Base-by-base conservation (phyloP, 2,329 filamentous ascomycete genomes). In the Phialophora expanda region DNA sequence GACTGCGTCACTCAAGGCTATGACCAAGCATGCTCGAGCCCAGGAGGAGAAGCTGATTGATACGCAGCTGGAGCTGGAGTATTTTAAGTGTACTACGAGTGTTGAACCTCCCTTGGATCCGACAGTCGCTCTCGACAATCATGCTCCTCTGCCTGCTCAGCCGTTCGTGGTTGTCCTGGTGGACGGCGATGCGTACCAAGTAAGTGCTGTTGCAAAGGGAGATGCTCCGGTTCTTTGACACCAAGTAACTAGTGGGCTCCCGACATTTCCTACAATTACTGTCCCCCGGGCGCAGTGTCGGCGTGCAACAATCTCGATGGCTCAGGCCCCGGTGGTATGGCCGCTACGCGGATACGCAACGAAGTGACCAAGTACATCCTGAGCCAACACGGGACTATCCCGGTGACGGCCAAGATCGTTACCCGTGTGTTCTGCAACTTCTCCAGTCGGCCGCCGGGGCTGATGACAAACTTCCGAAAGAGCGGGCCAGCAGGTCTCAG, bases 131-230 rank as follows among this genome's bases (percentile, higher is more conserved):
- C 48, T 48, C 17, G 38, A 60, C 22, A 32, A 50, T 17, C 59
- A 69, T 17, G n/a, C 59, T 61, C 65, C 65, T 34, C 59, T 68
- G 8, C 61, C 62, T 46, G 46, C 64, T 7, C 66, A 66, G 30
- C 66, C 70, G 14, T 72, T 72, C 60, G 70, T 72, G 38, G 67
- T 72, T 22, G 70, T 72, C 5, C 53, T 72, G 9, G 63, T 72
- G 9, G 70, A 72, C 50, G 70, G 70, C 3, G 70, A 72, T 64
- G 69, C 70, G 4, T 72, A 72, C 58, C n/a, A 20, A 34, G 70
- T 69, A 56, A 56, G 64, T 55, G 4, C 53, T 17, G 12, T 20
- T 55, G 53, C 53, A 17, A 30, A 3, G 17, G n/a, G 41, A 20
- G 38, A 26, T 61, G 17, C 14, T 17, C 14, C 34, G 17, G 34